A percentile compares a stretch with the other conserved stretches of the same genome.
phyloP scores from a whole-genome alignment of 208 protist genomes.

The Leishmania martiniquensis region DNA sequence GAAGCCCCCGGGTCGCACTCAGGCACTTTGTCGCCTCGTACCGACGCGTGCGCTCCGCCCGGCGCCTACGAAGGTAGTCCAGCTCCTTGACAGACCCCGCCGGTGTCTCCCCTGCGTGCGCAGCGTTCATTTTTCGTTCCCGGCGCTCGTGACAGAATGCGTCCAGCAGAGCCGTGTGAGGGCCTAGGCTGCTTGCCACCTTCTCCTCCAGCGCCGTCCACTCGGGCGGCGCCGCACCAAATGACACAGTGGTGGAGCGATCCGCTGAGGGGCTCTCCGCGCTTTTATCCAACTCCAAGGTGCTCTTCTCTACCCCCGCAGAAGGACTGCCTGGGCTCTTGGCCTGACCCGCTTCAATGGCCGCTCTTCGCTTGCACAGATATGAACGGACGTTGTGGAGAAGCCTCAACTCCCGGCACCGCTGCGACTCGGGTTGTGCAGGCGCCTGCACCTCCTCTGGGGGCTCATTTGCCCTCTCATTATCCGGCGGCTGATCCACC shows the following conservation, averaged over 20 bases:
- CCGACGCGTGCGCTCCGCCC: slow-evolving; percentile 18
- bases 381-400: slow-evolving; percentile 76
- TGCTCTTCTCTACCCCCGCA: neutral
- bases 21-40: slow-evolving; percentile 23
- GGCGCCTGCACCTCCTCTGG: neutral
- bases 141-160: slow-evolving; percentile 29
- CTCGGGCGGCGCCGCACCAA: slow-evolving; percentile 13
- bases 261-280: no score
- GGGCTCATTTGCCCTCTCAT: neutral
- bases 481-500: neutral
- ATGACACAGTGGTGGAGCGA: slow-evolving; percentile 2
- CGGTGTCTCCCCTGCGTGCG: neutral
- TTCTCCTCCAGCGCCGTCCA: slow-evolving; percentile 61
- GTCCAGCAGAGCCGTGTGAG: slow-evolving; percentile 54
- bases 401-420: slow-evolving; percentile 24
- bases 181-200: slow-evolving; percentile 38
- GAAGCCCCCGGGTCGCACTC: slow-evolving; percentile 64
- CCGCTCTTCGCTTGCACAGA: slow-evolving; percentile 26
- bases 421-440: neutral
- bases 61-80: slow-evolving; percentile 18
- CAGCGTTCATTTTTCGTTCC: neutral
- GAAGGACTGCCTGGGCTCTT: neutral
- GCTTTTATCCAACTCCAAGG: neutral
- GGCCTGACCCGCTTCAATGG: neutral
- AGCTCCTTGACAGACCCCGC: slow-evolving; percentile 4